Conservation (phyloP, 2,329 filamentous ascomycete genomes). For the Furcasterigmium furcatum region DNA sequence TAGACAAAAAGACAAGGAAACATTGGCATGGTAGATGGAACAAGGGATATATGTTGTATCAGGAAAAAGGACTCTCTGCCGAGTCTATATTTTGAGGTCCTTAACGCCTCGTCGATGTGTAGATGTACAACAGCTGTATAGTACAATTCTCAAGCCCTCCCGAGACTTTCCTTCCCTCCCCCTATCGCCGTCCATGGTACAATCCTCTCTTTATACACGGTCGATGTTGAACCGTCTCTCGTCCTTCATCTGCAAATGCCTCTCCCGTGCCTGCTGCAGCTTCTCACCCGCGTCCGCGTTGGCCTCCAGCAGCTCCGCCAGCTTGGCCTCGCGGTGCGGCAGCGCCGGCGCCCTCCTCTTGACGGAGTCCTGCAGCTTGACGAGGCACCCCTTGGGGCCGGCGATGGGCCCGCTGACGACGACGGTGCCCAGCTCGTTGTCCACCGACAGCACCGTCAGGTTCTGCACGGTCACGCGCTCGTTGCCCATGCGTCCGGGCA, state of each 20-base stretch:
- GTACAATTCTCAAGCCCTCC: conserved; percentile 23
- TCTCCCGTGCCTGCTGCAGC: conserved; percentile 44
- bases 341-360: conserved; percentile 67
- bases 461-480: conserved; percentile 89
- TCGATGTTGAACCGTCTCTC: conserved; percentile 10
- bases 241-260: conserved; percentile 53
- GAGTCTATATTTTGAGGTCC: conserved; percentile 5
- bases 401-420: conserved; percentile 84
- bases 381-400: conserved; percentile 81
- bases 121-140: conserved; percentile 29
- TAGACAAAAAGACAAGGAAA: conserved; percentile 4
- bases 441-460: conserved; percentile 82
- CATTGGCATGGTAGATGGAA: not conserved
- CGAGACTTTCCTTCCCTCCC: conserved; percentile 8
- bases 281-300: conserved; percentile 41
- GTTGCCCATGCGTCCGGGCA: conserved; percentile 94
- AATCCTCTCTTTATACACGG: too few species aligned
- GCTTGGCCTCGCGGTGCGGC: conserved; percentile 45
- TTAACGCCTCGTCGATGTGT: conserved; percentile 8
- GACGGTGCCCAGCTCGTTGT: conserved; percentile 82
- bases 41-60: not conserved
- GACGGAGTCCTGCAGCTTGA: conserved; percentile 85
- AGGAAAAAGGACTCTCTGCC: not conserved
- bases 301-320: conserved; percentile 39
- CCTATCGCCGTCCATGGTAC: conserved; percentile 7